Percentiles rank a stretch among this genome's conserved stretches.
These are phyloP conservation scores for Acanthamoeba culbertsoni DNA, from an alignment of 208 protist genomes.

Conservation along the genomic window DNA sequence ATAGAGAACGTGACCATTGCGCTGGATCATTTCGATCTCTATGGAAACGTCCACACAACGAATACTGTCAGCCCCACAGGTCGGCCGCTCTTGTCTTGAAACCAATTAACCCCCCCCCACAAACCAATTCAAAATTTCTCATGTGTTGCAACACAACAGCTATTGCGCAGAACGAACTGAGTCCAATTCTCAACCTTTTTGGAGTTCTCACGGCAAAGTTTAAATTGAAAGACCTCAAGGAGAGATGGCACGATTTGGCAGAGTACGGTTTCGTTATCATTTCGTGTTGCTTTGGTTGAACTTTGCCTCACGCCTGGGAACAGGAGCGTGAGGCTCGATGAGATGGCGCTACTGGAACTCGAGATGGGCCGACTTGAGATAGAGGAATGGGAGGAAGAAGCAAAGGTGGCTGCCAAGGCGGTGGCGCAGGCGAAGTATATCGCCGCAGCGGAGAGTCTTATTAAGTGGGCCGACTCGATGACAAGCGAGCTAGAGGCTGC, in stretches of 20 bases:
- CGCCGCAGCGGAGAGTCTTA: neutral
- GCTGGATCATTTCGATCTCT: neutral
- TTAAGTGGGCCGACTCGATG: neutral
- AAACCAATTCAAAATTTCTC: neutral
- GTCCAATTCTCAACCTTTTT: neutral
- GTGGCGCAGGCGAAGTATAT: neutral
- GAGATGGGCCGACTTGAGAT: neutral
- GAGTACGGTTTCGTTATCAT: neutral
- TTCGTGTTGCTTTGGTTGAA: too few species aligned
- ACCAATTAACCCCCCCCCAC: neutral
- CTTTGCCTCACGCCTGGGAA: too few species aligned
- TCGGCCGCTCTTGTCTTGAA: neutral
- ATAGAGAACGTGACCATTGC: conserved; percentile 2
- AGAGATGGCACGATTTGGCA: neutral
- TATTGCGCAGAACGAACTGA: neutral
- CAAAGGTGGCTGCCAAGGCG: neutral
- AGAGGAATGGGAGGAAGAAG: neutral
- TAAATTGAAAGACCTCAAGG: neutral
- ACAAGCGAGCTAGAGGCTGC: neutral
- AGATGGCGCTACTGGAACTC: neutral
- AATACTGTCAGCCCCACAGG: neutral
- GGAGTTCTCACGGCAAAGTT: neutral
- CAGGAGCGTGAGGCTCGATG: neutral
- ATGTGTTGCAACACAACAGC: neutral
- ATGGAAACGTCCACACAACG: neutral